phyloP scores from a whole-genome alignment of 1,284 basidiomycete genomes.

The Boletus semigastroideus region DNA sequence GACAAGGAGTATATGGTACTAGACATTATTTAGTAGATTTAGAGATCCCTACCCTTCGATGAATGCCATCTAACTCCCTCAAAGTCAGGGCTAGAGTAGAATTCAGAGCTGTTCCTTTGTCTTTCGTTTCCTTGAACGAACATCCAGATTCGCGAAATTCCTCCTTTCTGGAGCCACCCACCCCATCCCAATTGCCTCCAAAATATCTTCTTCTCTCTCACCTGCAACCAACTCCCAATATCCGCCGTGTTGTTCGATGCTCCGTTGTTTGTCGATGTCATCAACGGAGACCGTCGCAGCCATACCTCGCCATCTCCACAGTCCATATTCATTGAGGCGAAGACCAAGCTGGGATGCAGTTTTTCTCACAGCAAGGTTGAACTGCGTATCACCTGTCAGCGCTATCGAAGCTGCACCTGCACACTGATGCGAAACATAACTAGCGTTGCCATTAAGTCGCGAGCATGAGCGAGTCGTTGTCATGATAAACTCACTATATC shows the following conservation, averaged over 20 bases:
- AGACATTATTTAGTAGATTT: conserved; percentile 15
- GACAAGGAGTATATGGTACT: conserved; percentile 84
- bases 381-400: conserved; percentile 52
- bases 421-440: conserved; percentile 49
- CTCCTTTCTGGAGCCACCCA: conserved; percentile 31
- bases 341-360: conserved; percentile 44
- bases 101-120: conserved; percentile 6
- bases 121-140: conserved; percentile 7
- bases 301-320: conserved; percentile 49
- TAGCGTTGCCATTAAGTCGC: conserved; percentile 21
- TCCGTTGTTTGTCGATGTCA: conserved; percentile 1
- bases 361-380: conserved; percentile 40
- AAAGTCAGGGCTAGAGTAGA: neutral
- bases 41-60: conserved; percentile 10
- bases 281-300: neutral
- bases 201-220: conserved; percentile 27
- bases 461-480: neutral
- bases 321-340: conserved; percentile 54
- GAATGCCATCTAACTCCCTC: conserved; percentile 8
- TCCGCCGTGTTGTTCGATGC: conserved; percentile 16
- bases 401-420: conserved; percentile 49
- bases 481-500: conserved; percentile 40
- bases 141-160: conserved; percentile 21
- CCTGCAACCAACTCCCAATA: conserved; percentile 22
- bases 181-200: conserved; percentile 26